Evolutionary conservation across 2,329 filamentous ascomycete genomes (phyloP).

Genomic region (Colletotrichum trifolii): DNA sequence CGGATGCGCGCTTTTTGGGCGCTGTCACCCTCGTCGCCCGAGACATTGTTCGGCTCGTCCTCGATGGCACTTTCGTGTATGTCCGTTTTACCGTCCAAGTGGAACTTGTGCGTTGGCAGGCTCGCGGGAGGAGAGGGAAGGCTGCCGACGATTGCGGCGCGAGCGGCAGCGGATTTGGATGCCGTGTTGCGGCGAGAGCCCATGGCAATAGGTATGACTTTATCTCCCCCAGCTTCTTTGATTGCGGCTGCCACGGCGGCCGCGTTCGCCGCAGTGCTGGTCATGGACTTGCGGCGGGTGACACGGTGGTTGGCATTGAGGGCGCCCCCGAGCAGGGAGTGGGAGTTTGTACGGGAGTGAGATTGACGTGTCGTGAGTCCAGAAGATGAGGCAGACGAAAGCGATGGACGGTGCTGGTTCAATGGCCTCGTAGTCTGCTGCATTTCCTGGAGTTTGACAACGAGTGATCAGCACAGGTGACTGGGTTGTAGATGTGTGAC

Average conservation of each 20-base stretch:
- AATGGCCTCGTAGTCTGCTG: slow-evolving; percentile 75
- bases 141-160: slow-evolving; percentile 64
- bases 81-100: slow-evolving; percentile 61
- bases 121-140: slow-evolving; percentile 75
- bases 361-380: slow-evolving; percentile 69
- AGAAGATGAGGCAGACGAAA: slow-evolving; percentile 68
- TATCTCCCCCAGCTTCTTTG: slow-evolving; percentile 71
- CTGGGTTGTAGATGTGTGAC: slow-evolving; percentile 36
- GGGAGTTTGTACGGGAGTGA: slow-evolving; percentile 81
- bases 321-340: slow-evolving; percentile 81
- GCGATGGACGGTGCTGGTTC: slow-evolving; percentile 69
- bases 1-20: slow-evolving; percentile 61
- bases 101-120: slow-evolving; percentile 69
- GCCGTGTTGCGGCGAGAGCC: slow-evolving; percentile 73
- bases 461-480: slow-evolving; percentile 51
- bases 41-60: slow-evolving; percentile 72
- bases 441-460: slow-evolving; percentile 64
- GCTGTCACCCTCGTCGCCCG: slow-evolving; percentile 64
- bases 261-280: slow-evolving; percentile 77
- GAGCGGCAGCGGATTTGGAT: slow-evolving; percentile 70
- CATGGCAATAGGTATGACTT: slow-evolving; percentile 65
- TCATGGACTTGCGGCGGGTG: slow-evolving; percentile 93
- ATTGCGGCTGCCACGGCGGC: slow-evolving; percentile 80
- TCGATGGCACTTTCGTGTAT: slow-evolving; percentile 73
- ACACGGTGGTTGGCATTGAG: slow-evolving; percentile 87